Percentiles rank a stretch among this genome's conserved stretches.
Evolutionary conservation across 352 stramenopile genomes (phyloP).

Genomic region (Lagenidium giganteum): DNA sequence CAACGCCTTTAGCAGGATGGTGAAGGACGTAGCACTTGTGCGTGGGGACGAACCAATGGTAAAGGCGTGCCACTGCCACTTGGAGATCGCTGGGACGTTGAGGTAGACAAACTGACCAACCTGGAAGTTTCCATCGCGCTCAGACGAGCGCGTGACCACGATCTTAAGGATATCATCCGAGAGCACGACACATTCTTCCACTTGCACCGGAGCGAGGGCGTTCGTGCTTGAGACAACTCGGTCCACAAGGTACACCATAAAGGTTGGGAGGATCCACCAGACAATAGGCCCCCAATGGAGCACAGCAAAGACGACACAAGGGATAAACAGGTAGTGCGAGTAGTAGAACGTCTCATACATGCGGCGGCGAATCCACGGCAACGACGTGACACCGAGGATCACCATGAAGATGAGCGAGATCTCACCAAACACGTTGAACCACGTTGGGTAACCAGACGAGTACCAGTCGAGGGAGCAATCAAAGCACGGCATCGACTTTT

Average conservation of each 20-base stretch:
- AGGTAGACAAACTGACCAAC: conserved; percentile 14
- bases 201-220: conserved; percentile 2
- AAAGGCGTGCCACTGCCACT: conserved; percentile 20
- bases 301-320: conserved; percentile 17
- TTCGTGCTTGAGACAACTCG: conserved; percentile 18
- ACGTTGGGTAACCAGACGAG: conserved; percentile 31
- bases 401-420: conserved; percentile 41
- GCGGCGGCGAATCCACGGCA: conserved; percentile 18
- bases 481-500: conserved; percentile 42
- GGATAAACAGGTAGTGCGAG: conserved; percentile 25
- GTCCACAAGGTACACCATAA: conserved; percentile 22
- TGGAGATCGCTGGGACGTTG: conserved; percentile 14
- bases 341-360: conserved; percentile 25
- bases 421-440: conserved; percentile 64
- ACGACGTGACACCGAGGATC: conserved; percentile 13
- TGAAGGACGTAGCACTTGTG: conserved; percentile 1
- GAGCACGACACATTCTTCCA: conserved; percentile 2
- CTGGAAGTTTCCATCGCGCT: conserved; percentile 1
- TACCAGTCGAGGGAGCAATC: conserved; percentile 40
- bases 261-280: conserved; percentile 18
- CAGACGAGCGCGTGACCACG: conserved; percentile 1
- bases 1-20: conserved; percentile 12
- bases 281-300: conserved; percentile 19
- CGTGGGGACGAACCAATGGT: conserved; percentile 14
- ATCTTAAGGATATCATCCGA: conserved; percentile 12